Conservation (phyloP, 169 alveolate genomes). For the Babesia sp. region DNA sequence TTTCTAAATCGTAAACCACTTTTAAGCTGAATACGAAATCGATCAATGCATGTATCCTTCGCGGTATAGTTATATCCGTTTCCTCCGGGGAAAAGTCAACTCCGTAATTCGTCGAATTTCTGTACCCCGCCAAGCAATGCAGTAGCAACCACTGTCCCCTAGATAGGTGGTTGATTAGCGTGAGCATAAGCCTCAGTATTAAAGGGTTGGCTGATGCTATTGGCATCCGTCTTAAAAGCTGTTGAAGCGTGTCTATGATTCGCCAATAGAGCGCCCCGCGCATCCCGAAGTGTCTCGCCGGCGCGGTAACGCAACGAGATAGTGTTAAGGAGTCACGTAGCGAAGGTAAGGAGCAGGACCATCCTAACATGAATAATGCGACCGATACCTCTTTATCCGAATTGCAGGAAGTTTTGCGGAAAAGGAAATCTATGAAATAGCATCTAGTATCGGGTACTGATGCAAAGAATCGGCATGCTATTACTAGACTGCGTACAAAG, state of each 20-base stretch:
- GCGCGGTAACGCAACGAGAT: background rate
- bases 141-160: conserved; percentile 36
- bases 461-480: conserved; percentile 21
- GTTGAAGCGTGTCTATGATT: conserved; percentile 9
- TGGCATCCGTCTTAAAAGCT: conserved; percentile 10
- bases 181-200: conserved; percentile 9
- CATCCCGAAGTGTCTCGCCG: background rate
- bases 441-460: conserved; percentile 5
- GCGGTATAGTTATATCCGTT: background rate
- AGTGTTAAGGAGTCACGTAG: background rate
- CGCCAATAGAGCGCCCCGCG: conserved; percentile 25
- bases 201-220: conserved; percentile 7
- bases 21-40: conserved; percentile 37
- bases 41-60: conserved; percentile 10
- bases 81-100: background rate
- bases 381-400: conserved; percentile 23
- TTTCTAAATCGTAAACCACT: conserved; percentile 36
- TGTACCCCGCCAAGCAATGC: conserved; percentile 18
- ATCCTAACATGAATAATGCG: conserved; percentile 37
- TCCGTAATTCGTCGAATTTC: background rate
- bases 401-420: conserved; percentile 11
- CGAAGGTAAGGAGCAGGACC: conserved; percentile 25
- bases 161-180: conserved; percentile 33
- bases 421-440: conserved; percentile 44
- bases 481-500: conserved; percentile 21